Evolutionary conservation across 129 eudicot species (phyloP), one percentile per base, ranked within the genome.

Genomic region (Ambrosia artemisiifolia): DNA sequence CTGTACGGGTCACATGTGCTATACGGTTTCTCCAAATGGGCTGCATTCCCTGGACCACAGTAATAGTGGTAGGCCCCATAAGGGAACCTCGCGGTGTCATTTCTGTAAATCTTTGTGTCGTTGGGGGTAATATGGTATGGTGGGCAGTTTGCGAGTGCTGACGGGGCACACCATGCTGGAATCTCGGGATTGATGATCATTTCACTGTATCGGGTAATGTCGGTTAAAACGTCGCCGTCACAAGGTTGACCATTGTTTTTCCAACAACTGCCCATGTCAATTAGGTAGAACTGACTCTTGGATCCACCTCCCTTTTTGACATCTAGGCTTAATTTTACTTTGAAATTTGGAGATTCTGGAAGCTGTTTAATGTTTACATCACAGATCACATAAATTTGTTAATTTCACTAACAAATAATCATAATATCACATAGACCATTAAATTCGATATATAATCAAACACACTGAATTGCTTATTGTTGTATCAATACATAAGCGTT

Each of bases 221-320:
- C 98, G 1, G 98, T 89, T 11, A 71, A 56, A 18, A 85, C 88
- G 20, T 93, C 98, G 2, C 96, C 96, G 40, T 87, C 84, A 48
- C 98, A 89, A 1, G 92, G 86, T 1, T 57, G 47, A 11, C 96
- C 98, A n/a, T 93, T 83, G 88, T 93, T 93, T 76, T 93, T 93
- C 96, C 98, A 93, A 77, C 98, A 93, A 72, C 98, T 93, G 5
- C 98, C 98, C 44, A 93, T 93, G 71, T 93, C 96, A 0, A 87
- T 80, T 19, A 93, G 78, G 88, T 93, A 93, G 77, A 93, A 93
- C 42, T 93, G 98, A 78, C 98, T 93, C 83, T 87, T 89, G 9
- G 95, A 67, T 57, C 95, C 98, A 73, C 98, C 96, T 1, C 98
- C 98, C 77, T 84, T 64, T 64, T 82, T 87, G 35, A 93, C 81